Conservation (phyloP, 2,329 filamentous ascomycete species). For the Botryotinia narcissicola region DNA sequence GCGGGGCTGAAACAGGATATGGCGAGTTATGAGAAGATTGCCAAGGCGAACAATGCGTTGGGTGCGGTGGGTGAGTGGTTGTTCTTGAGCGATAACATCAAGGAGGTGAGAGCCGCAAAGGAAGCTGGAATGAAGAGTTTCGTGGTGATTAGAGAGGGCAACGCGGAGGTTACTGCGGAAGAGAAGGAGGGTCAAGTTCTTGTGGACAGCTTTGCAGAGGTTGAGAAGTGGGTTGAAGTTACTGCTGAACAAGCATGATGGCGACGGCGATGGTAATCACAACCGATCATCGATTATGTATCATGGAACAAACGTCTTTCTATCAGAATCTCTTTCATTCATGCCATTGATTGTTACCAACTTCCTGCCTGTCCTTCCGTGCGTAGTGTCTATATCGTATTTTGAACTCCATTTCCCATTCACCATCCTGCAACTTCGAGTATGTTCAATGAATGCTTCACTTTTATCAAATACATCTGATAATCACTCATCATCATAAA, state of each 20-base stretch:
- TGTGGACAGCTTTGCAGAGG: conserved; percentile 33
- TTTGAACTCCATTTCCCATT: background rate
- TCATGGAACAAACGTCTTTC: background rate
- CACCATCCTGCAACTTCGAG: background rate
- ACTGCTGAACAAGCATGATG: background rate
- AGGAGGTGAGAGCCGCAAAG: conserved; percentile 63
- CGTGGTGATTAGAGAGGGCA: conserved; percentile 66
- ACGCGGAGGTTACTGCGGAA: conserved; percentile 57
- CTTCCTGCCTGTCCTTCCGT: background rate
- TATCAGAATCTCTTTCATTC: background rate
- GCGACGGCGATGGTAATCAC: background rate
- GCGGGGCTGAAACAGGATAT: conserved; percentile 70
- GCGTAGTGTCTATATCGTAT: background rate
- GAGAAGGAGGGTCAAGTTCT: conserved; percentile 40
- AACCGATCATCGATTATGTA: background rate
- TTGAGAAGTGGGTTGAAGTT: conserved; percentile 15
- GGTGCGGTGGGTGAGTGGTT: conserved; percentile 56
- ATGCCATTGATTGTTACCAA: background rate
- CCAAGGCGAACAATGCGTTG: conserved; percentile 38
- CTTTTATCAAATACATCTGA: background rate
- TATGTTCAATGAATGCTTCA: background rate
- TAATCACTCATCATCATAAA: background rate
- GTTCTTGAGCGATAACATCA: conserved; percentile 80
- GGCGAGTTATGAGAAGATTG: conserved; percentile 56
- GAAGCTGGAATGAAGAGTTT: conserved; percentile 61